A percentile compares a stretch with the other conserved stretches of the same genome.
These are phyloP conservation scores for Xeromyces bisporus DNA, from an alignment of 495 filamentous ascomycete genomes.

Conservation along the genomic window DNA sequence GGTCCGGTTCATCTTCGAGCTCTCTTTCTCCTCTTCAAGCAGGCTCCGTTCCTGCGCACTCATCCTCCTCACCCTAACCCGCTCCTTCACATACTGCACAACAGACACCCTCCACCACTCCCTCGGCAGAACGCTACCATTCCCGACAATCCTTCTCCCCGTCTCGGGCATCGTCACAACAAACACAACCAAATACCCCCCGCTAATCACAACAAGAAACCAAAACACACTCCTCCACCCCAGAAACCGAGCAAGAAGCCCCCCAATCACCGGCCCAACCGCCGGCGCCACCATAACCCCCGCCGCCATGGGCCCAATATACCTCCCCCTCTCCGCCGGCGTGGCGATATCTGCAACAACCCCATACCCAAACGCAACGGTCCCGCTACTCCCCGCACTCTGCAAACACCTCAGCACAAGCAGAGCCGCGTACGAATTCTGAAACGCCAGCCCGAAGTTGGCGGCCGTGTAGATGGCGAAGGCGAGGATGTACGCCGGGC, in stretches of 20 bases:
- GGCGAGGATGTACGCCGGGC: slow-evolving; percentile 40
- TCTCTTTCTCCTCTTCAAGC: slow-evolving; percentile 10
- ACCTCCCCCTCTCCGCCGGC: slow-evolving; percentile 40
- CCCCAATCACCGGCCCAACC: slow-evolving; percentile 28
- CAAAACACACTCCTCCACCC: slow-evolving; percentile 31
- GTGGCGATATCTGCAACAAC: slow-evolving; percentile 46
- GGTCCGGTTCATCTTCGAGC: slow-evolving; percentile 6
- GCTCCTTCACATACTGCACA: slow-evolving; percentile 18
- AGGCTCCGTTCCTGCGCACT: slow-evolving; percentile 9
- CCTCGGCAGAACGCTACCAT: slow-evolving; percentile 29
- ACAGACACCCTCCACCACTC: slow-evolving; percentile 23
- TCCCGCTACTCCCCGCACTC: slow-evolving; percentile 36
- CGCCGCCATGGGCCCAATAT: slow-evolving; percentile 29
- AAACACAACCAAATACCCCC: slow-evolving; percentile 21
- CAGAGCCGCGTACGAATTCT: slow-evolving; percentile 40
- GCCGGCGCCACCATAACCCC: slow-evolving; percentile 13
- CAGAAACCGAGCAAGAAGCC: slow-evolving; percentile 16
- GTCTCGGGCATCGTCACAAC: slow-evolving; percentile 48
- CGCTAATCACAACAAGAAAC: slow-evolving; percentile 22
- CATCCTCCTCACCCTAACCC: slow-evolving; percentile 6
- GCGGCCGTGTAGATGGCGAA: slow-evolving; percentile 44
- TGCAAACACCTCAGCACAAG: slow-evolving; percentile 47
- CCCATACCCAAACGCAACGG: slow-evolving; percentile 39
- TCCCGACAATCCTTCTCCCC: slow-evolving; percentile 50
- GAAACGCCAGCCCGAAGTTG: slow-evolving; percentile 46